Evolutionary conservation across 768 basidiomycete species (phyloP), one percentile per base, ranked within the genome.

Genomic region (Serendipita indica): DNA sequence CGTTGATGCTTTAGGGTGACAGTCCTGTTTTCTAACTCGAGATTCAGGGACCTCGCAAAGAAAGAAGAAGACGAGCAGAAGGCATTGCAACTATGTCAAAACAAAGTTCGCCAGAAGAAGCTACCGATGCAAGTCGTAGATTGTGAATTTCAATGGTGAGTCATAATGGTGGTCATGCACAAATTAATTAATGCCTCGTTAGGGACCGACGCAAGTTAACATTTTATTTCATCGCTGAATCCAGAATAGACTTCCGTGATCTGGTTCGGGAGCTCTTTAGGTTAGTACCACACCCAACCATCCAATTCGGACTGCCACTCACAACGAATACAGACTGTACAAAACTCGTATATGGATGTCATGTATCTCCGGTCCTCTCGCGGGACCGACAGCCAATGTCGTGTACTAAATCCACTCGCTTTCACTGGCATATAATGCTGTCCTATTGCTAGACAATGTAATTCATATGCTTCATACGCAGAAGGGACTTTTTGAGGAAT

Each of bases 151-250:
- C 94, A 99, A 68, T 98, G 92, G 92, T 92, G 59, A 28, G 85
- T 72, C 25, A n/a, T 13, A 14, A 18, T 58, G 12, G 1, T 20
- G 33, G 28, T 12, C 18, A 37, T 37, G n/a, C 27, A n/a, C n/a
- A 60, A 35, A 20, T 39, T 25, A 2, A 33, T 32, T 27, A 32
- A 37, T 37, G 12, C 35, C 18, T 37, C 35, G 18, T 10, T 37
- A 92, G 90, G 90, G 94, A 99, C 71, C 87, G 94, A 60, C 88
- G 92, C 69, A 98, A 98, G 73, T 72, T 99, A 62, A 98, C 94
- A 0, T 97, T 97, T 75, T 98, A 98, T 73, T 99, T 96, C 69
- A 75, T 93, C 60, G 91, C 94, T 58, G 92, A 96, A 65, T 91
- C 90, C 71, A 75, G 94, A 64, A 93, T 98, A 66, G 89, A 91